phyloP scores from a whole-genome alignment of 2,329 filamentous ascomycete genomes.

The Pseudovirgaria hyperparasitica region DNA sequence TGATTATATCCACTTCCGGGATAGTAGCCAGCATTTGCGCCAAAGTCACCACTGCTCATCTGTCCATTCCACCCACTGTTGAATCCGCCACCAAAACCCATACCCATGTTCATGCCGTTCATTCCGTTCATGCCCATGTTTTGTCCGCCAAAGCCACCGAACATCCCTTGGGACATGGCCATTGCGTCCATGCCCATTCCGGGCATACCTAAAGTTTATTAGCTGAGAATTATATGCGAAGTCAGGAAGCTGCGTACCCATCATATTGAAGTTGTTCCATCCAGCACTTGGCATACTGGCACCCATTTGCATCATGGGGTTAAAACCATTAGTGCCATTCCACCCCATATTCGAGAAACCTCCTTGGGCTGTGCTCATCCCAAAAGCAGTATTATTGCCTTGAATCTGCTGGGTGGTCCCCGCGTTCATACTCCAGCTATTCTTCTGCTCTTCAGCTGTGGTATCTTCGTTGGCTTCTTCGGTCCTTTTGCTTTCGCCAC shows the following conservation, averaged over 20 bases:
- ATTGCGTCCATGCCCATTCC: slow-evolving; percentile 77
- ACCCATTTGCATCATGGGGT: slow-evolving; percentile 51
- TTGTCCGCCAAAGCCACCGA: slow-evolving; percentile 58
- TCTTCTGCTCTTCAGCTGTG: slow-evolving; percentile 10
- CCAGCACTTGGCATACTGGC: slow-evolving; percentile 41
- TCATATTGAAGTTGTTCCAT: slow-evolving; percentile 70
- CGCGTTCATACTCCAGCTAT: slow-evolving; percentile 7
- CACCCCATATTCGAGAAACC: slow-evolving; percentile 48
- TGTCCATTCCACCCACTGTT: slow-evolving; percentile 54
- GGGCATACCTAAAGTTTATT: slow-evolving; percentile 47
- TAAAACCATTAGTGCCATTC: slow-evolving; percentile 51
- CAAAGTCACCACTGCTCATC: slow-evolving; percentile 58
- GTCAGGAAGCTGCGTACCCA: slow-evolving; percentile 52
- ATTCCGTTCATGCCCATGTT: slow-evolving; percentile 70
- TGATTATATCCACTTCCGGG: slow-evolving; percentile 41
- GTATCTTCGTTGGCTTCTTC: slow-evolving; percentile 7
- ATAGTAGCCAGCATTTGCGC: slow-evolving; percentile 37
- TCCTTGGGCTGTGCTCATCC: slow-evolving; percentile 29
- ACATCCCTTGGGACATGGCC: slow-evolving; percentile 67
- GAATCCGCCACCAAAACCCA: slow-evolving; percentile 54
- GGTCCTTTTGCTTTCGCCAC: slow-evolving; percentile 6
- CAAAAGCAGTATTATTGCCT: slow-evolving; percentile 30
- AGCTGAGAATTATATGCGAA: slow-evolving; percentile 17
- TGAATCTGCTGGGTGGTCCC: slow-evolving; percentile 16
- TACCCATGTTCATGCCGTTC: slow-evolving; percentile 53